Percentiles rank a stretch among this genome's conserved stretches.
phyloP scores from a whole-genome alignment of 2,329 filamentous ascomycete species.

The Aurifilum marmelostoma region DNA sequence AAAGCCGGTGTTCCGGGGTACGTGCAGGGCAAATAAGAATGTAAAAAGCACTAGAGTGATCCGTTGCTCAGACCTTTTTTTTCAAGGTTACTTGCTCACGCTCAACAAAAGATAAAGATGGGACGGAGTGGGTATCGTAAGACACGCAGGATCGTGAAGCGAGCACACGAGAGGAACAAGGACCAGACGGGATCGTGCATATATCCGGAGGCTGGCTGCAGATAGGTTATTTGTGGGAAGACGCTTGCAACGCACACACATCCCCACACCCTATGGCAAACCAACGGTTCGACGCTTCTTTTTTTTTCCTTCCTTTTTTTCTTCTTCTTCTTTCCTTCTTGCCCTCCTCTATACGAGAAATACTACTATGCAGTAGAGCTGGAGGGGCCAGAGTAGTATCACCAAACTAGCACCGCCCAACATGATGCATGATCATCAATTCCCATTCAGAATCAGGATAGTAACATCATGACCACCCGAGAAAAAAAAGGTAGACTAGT shows the following conservation, averaged over 20 bases:
- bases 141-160: neutral
- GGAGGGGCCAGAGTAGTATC: neutral
- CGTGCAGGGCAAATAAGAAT: neutral
- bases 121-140: conserved; percentile 5
- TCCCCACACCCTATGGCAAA: no score
- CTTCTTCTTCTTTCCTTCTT: no score
- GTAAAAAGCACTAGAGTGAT: neutral
- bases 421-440: neutral
- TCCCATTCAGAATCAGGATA: conserved; percentile 1
- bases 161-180: neutral
- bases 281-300: neutral
- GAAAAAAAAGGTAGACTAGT: neutral
- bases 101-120: neutral
- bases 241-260: neutral
- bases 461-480: neutral
- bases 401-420: neutral
- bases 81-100: neutral
- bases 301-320: no score
- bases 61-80: neutral
- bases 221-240: neutral
- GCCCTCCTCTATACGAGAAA: neutral
- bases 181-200: neutral
- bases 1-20: neutral
- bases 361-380: neutral
- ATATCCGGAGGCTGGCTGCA: conserved; percentile 6